These are phyloP conservation scores for Vicia sativa DNA, from an alignment of 306 rosid genomes.

Conservation along the genomic window DNA sequence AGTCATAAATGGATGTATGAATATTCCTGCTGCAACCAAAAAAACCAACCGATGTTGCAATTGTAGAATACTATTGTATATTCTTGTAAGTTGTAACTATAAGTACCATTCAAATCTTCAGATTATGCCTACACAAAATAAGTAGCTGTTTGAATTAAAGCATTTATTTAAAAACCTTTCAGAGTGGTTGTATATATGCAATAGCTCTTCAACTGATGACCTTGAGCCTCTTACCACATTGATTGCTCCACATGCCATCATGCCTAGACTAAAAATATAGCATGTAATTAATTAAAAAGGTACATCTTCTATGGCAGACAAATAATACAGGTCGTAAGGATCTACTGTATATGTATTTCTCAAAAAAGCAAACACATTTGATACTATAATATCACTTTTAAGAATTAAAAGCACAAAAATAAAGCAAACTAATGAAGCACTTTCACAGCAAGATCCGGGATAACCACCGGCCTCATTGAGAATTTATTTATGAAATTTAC, in stretches of 20 bases:
- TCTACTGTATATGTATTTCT: neutral
- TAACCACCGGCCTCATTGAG: no score
- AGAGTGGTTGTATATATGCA: conserved; percentile 85
- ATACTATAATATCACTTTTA: conserved; percentile 10
- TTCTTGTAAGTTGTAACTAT: no score
- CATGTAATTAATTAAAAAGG: conserved; percentile 37
- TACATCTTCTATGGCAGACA: conserved; percentile 5
- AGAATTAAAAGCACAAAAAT: neutral
- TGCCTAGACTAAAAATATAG: conserved; percentile 62
- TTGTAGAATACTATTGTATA: no score
- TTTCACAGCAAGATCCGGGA: neutral
- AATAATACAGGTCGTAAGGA: conserved; percentile 1
- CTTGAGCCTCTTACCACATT: conserved; percentile 97
- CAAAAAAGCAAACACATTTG: conserved; percentile 16
- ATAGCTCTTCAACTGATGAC: conserved; percentile 80
- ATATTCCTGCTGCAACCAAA: no score
- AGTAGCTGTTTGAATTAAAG: conserved; percentile 20
- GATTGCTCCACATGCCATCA: conserved; percentile 90
- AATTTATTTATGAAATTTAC: no score
- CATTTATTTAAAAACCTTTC: conserved; percentile 63
- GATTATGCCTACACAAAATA: neutral
- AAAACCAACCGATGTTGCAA: no score
- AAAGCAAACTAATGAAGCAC: conserved; percentile 20
- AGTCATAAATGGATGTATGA: conserved; percentile 1
- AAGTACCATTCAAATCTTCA: neutral